Evolutionary conservation across 73 alveolate species (phyloP).

Genomic region (Paramecium primaurelia): DNA sequence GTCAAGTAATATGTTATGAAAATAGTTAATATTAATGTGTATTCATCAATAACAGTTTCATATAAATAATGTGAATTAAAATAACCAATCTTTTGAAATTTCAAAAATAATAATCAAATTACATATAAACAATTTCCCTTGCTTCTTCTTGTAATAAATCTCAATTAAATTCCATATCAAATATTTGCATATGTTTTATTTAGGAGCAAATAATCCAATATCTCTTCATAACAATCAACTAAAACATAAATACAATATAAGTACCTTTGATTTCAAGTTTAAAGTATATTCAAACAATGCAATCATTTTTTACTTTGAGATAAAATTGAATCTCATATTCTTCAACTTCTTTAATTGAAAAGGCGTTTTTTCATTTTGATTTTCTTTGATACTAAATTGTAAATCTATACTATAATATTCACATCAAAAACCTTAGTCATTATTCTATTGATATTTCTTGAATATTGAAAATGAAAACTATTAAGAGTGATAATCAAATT

Average conservation of each 20-base stretch:
- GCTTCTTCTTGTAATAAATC: conserved; percentile 66
- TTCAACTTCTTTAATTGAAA: conserved; percentile 59
- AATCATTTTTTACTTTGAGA: conserved; percentile 69
- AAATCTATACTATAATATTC: conserved; percentile 37
- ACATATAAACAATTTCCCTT: conserved; percentile 67
- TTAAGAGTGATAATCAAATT: not conserved
- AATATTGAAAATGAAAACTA: not conserved
- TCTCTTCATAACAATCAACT: conserved; percentile 68
- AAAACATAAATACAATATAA: not conserved
- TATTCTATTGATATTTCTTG: not conserved
- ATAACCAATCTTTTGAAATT: conserved; percentile 62
- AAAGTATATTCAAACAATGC: conserved; percentile 64
- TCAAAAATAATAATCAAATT: conserved; percentile 64
- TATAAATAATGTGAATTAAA: not conserved
- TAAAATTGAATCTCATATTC: conserved; percentile 44
- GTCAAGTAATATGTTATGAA: not conserved
- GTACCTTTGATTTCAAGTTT: conserved; percentile 38
- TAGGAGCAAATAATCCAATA: conserved; percentile 74
- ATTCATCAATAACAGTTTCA: not conserved
- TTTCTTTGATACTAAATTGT: not conserved
- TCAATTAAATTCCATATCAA: conserved; percentile 56
- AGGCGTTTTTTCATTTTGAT: not conserved
- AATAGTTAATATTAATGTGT: not conserved
- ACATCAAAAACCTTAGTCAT: not conserved
- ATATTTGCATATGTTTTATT: conserved; percentile 26